Evolutionary conservation across 257 asterid species (phyloP).

Genomic region (Orobanche coerulescens): DNA sequence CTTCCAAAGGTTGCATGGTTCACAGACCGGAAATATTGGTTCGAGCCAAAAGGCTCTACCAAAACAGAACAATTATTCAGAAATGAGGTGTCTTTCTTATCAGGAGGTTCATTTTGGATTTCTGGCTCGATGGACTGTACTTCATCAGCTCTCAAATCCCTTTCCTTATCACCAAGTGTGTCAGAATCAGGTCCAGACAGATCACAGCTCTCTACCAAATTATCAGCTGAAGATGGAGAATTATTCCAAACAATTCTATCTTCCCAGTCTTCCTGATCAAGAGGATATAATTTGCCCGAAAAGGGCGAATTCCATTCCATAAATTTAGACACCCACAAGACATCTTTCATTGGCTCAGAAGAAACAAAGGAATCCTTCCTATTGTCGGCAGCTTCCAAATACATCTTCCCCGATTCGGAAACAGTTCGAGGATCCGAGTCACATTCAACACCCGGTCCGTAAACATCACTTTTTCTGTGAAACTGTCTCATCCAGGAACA

Average conservation of each 20-base stretch:
- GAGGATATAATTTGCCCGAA: constrained; percentile 53
- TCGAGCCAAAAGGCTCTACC: constrained; percentile 66
- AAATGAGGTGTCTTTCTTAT: constrained; percentile 33
- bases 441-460: constrained; percentile 31
- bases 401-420: constrained; percentile 33
- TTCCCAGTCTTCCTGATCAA: constrained; percentile 97
- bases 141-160: constrained; percentile 33
- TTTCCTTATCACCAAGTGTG: constrained; percentile 37
- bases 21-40: constrained; percentile 22
- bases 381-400: constrained; percentile 27
- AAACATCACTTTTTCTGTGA: constrained; percentile 33
- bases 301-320: constrained; percentile 36
- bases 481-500: constrained; percentile 45
- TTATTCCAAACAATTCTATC: constrained; percentile 81
- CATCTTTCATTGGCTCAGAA: constrained; percentile 64
- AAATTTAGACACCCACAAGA: constrained; percentile 27
- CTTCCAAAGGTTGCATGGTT: constrained; percentile 24
- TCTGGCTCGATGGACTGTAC: constrained; percentile 27
- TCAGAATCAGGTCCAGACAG: constrained; percentile 84
- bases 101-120: constrained; percentile 33
- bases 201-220: constrained; percentile 66
- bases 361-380: constrained; percentile 51
- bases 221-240: constrained; percentile 51
- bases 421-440: constrained; percentile 38
- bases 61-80: constrained; percentile 31